Percentiles rank a stretch among this genome's conserved stretches.
These are phyloP conservation scores for Xylariaceae sp. DNA, from an alignment of 2,329 filamentous ascomycete genomes.

Conservation along the genomic window DNA sequence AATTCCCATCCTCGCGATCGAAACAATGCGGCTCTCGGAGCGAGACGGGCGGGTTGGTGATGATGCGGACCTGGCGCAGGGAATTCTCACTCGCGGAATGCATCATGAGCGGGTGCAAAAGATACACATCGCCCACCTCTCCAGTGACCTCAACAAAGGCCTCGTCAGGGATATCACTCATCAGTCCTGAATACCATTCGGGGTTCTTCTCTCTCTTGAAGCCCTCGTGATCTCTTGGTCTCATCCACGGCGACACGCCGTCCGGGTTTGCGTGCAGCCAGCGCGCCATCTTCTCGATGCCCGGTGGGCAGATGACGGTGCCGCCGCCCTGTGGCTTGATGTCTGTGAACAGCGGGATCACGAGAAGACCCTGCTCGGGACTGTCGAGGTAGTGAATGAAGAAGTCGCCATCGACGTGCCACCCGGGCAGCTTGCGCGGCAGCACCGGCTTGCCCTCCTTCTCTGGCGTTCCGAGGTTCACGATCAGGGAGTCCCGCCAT, in stretches of 20 bases:
- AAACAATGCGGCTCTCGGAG: constrained; percentile 48
- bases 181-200: constrained; percentile 41
- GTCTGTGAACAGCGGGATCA: constrained; percentile 63
- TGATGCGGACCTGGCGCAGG: constrained; percentile 42
- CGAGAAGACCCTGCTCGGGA: constrained; percentile 61
- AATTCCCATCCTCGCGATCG: constrained; percentile 42
- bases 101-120: constrained; percentile 57
- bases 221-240: constrained; percentile 45
- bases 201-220: constrained; percentile 40
- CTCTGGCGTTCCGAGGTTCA: constrained; percentile 58
- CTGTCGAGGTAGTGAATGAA: constrained; percentile 68
- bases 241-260: constrained; percentile 62
- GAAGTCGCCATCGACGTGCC: constrained; percentile 69
- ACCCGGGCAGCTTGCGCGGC: constrained; percentile 49
- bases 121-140: constrained; percentile 49
- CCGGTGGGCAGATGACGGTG: constrained; percentile 58
- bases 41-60: constrained; percentile 52
- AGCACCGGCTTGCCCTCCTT: constrained; percentile 44
- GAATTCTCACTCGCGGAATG: constrained; percentile 49
- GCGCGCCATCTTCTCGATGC: constrained; percentile 50
- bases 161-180: constrained; percentile 31
- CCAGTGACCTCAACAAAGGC: constrained; percentile 51
- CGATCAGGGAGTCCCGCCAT: constrained; percentile 65
- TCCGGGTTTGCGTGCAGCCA: constrained; percentile 57
- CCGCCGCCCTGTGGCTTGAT: constrained; percentile 56